Evolutionary conservation across 1,284 basidiomycete genomes (phyloP).

Genomic region (Rhodofomes roseus): DNA sequence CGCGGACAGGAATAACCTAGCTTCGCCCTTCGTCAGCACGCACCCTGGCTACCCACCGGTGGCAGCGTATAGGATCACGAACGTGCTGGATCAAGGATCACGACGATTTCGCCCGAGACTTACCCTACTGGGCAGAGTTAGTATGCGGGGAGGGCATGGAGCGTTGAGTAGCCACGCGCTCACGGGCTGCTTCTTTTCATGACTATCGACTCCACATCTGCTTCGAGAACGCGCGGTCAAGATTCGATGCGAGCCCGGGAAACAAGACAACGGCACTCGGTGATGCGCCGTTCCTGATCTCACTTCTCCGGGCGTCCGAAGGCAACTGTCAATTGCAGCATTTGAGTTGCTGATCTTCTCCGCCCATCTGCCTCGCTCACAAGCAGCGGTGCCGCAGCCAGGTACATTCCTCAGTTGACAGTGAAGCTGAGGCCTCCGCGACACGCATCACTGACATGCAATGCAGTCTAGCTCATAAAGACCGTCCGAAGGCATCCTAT

Average conservation of each 20-base stretch:
- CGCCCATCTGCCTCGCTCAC: too few relatives aligned
- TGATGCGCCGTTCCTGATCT: neutral
- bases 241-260: neutral
- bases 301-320: neutral
- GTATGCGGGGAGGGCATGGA: neutral
- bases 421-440: too few relatives aligned
- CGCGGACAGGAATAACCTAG: neutral
- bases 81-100: neutral
- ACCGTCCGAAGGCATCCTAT: neutral
- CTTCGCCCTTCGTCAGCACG: neutral
- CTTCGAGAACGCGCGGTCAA: neutral
- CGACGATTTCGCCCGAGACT: neutral
- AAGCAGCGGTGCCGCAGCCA: too few relatives aligned
- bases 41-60: neutral
- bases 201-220: neutral
- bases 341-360: neutral
- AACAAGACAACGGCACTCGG: neutral
- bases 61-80: neutral
- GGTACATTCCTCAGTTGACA: too few relatives aligned
- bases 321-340: neutral
- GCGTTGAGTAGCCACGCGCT: neutral
- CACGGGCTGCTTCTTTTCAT: neutral
- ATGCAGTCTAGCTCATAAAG: too few relatives aligned
- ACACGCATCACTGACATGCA: too few relatives aligned
- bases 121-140: neutral